These are phyloP conservation scores for Flueggea neowawraea DNA, from an alignment of 441 rosid genomes.

Conservation along the genomic window DNA sequence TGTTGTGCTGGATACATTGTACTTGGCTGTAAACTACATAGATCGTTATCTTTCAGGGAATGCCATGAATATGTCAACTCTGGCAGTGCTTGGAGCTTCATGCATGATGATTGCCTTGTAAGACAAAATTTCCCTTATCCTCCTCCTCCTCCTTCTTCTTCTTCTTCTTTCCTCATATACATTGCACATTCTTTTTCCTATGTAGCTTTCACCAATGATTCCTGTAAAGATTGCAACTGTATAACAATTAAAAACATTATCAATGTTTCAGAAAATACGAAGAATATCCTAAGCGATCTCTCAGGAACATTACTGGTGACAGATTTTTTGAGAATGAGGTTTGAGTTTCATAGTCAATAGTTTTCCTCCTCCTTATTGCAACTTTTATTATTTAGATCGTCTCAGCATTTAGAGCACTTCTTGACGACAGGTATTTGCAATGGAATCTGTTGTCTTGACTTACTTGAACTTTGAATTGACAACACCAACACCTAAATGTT, in stretches of 20 bases:
- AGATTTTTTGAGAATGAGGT: conserved; percentile 88
- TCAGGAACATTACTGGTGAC: conserved; percentile 82
- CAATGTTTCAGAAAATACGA: conserved; percentile 68
- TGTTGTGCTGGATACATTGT: conserved; percentile 79
- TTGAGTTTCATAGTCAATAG: conserved; percentile 5
- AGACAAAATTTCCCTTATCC: conserved; percentile 15
- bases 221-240: too few relatives aligned
- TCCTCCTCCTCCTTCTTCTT: too few relatives aligned
- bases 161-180: too few relatives aligned
- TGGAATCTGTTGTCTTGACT: conserved; percentile 86
- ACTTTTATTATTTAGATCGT: too few relatives aligned
- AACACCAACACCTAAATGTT: conserved; percentile 86
- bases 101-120: conserved; percentile 98
- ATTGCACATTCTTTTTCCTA: too few relatives aligned
- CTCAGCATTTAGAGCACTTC: background rate
- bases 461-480: conserved; percentile 90
- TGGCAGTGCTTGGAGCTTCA: conserved; percentile 88
- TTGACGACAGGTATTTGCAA: conserved; percentile 62
- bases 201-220: too few relatives aligned
- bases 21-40: conserved; percentile 75
- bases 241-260: too few relatives aligned
- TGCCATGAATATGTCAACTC: conserved; percentile 60
- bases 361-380: too few relatives aligned
- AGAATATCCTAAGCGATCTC: conserved; percentile 23
- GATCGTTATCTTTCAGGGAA: conserved; percentile 94